Percentiles rank a stretch among this genome's conserved stretches.
These are phyloP conservation scores for Pythium oligandrum DNA, from an alignment of 352 stramenopile species.

Conservation along the genomic window DNA sequence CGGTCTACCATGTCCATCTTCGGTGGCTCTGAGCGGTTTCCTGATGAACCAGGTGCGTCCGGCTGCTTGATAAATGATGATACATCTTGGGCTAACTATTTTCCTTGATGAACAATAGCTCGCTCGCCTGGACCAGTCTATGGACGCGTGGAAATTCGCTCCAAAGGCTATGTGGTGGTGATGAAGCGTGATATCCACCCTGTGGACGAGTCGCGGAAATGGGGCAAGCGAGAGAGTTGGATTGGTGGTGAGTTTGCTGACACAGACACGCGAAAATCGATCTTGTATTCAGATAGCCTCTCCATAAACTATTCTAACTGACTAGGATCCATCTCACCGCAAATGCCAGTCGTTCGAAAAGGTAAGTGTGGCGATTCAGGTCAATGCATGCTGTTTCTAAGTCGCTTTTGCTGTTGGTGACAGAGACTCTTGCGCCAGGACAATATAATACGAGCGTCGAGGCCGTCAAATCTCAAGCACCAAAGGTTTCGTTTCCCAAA, in stretches of 20 bases:
- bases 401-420: too few relatives aligned
- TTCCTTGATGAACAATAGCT: conserved; percentile 16
- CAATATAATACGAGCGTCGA: conserved; percentile 73
- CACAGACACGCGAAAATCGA: not conserved
- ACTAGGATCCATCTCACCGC: conserved; percentile 32
- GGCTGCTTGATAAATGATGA: not conserved
- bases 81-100: too few relatives aligned
- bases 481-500: conserved; percentile 74
- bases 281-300: not conserved
- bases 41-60: conserved; percentile 52
- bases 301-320: conserved; percentile 7
- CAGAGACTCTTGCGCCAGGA: conserved; percentile 32
- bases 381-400: too few relatives aligned
- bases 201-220: conserved; percentile 58
- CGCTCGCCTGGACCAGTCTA: conserved; percentile 78
- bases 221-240: conserved; percentile 80
- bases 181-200: conserved; percentile 70
- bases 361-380: conserved; percentile 13
- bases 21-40: conserved; percentile 69
- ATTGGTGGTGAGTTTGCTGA: conserved; percentile 42
- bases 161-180: conserved; percentile 58
- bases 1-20: conserved; percentile 66
- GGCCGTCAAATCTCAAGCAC: conserved; percentile 49
- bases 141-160: conserved; percentile 43
- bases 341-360: conserved; percentile 59